phyloP scores from a whole-genome alignment of 129 eudicot genomes.

The Artemisia argyi region DNA sequence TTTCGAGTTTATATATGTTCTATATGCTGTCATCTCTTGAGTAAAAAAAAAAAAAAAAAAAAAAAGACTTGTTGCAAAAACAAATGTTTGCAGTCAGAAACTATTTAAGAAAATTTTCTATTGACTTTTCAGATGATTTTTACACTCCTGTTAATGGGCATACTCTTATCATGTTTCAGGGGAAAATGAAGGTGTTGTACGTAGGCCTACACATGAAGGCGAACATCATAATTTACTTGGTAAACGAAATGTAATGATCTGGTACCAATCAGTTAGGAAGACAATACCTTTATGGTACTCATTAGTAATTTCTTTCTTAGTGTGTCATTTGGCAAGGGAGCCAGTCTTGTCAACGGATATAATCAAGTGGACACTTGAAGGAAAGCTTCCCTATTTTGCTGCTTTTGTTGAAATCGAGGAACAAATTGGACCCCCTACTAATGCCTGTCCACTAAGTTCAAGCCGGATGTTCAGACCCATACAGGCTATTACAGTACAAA shows the following conservation, averaged over 20 bases:
- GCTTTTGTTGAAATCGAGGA: too few relatives aligned
- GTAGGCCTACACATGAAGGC: slow-evolving; percentile 18
- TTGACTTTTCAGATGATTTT: not conserved
- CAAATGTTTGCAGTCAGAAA: too few relatives aligned
- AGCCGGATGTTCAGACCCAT: too few relatives aligned
- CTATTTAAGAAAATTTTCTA: too few relatives aligned
- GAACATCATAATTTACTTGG: slow-evolving; percentile 73
- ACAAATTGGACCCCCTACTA: too few relatives aligned
- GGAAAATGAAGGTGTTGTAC: slow-evolving; percentile 26
- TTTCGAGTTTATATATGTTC: not conserved
- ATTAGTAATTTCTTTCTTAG: slow-evolving; percentile 63
- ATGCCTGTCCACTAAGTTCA: too few relatives aligned
- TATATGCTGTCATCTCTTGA: too few relatives aligned
- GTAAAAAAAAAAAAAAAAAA: too few relatives aligned
- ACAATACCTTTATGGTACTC: slow-evolving; percentile 56
- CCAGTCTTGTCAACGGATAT: slow-evolving; percentile 70
- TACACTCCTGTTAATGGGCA: slow-evolving; percentile 8
- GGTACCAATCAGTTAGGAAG: slow-evolving; percentile 61
- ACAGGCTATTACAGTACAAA: too few relatives aligned
- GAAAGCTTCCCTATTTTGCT: slow-evolving; percentile 74
- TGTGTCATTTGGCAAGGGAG: slow-evolving; percentile 80
- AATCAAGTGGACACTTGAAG: slow-evolving; percentile 66
- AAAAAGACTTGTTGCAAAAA: too few relatives aligned
- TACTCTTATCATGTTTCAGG: slow-evolving; percentile 41
- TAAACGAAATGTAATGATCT: slow-evolving; percentile 55